phyloP scores from a whole-genome alignment of 345 rosid genomes.

The Populus euphratica region DNA sequence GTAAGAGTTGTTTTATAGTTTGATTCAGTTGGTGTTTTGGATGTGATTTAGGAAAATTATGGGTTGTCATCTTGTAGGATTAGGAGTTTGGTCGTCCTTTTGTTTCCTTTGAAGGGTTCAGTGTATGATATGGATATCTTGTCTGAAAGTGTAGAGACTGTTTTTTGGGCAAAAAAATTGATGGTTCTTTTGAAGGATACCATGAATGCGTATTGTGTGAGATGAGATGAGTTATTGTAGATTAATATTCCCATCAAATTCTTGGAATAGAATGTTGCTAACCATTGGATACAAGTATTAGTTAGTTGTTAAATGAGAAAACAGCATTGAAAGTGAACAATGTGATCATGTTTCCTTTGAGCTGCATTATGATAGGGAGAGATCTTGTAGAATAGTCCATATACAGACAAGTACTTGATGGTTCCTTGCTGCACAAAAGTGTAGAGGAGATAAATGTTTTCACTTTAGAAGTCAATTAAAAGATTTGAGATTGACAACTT shows the following conservation, averaged over 20 bases:
- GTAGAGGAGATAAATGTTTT: not conserved
- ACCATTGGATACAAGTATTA: not conserved
- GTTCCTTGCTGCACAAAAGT: not conserved
- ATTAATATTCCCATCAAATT: not conserved
- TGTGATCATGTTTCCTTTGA: no score
- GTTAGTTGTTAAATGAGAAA: not conserved
- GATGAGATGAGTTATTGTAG: not conserved
- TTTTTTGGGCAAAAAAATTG: not conserved
- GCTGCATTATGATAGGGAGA: not conserved
- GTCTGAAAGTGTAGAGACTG: not conserved
- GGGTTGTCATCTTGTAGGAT: not conserved
- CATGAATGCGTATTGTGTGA: not conserved
- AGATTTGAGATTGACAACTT: not conserved
- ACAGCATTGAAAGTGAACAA: not conserved
- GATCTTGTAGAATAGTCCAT: not conserved
- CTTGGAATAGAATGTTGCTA: not conserved
- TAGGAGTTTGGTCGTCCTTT: not conserved
- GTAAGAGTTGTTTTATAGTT: not conserved
- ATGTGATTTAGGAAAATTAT: not conserved
- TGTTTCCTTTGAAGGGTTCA: not conserved
- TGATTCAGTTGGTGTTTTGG: not conserved
- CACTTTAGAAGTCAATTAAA: not conserved
- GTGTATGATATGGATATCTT: not conserved
- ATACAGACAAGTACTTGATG: not conserved
- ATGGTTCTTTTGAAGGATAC: not conserved